Evolutionary conservation across 129 eudicot species (phyloP).

Genomic region (Centaurea solstitialis): DNA sequence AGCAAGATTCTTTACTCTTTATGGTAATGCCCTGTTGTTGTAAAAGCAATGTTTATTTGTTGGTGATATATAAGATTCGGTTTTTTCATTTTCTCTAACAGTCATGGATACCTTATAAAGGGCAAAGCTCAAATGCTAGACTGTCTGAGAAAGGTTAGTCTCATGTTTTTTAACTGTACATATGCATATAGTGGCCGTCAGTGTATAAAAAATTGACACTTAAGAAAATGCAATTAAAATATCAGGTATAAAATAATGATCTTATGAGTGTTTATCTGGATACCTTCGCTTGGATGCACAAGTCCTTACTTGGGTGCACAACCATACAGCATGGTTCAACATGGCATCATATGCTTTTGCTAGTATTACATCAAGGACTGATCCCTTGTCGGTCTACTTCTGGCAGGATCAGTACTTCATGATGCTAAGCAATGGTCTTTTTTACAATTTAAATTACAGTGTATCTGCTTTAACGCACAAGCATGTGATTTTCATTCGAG

Average conservation of each 20-base stretch:
- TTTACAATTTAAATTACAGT: neutral
- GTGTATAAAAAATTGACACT: neutral
- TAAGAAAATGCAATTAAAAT: neutral
- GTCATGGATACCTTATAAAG: slow-evolving; percentile 88
- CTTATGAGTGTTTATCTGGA: neutral
- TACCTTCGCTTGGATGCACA: neutral
- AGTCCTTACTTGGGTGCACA: neutral
- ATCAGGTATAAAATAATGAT: neutral
- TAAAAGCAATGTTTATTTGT: neutral
- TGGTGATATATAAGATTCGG: neutral
- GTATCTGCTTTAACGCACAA: neutral
- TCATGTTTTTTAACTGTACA: neutral
- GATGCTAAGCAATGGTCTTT: neutral
- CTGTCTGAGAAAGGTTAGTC: slow-evolving; percentile 71
- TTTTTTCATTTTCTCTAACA: slow-evolving; percentile 12
- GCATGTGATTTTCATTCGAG: neutral
- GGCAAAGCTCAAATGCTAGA: slow-evolving; percentile 60
- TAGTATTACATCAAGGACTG: neutral
- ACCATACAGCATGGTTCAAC: neutral
- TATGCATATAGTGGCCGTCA: neutral
- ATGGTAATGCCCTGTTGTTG: slow-evolving; percentile 43
- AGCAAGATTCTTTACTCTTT: slow-evolving; percentile 60
- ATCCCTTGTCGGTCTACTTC: neutral
- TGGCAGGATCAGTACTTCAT: neutral
- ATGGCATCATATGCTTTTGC: neutral